Percentiles rank a stretch among this genome's conserved stretches.
Evolutionary conservation across 2,329 filamentous ascomycete species (phyloP).

Genomic region (Fusarium heterosporum): DNA sequence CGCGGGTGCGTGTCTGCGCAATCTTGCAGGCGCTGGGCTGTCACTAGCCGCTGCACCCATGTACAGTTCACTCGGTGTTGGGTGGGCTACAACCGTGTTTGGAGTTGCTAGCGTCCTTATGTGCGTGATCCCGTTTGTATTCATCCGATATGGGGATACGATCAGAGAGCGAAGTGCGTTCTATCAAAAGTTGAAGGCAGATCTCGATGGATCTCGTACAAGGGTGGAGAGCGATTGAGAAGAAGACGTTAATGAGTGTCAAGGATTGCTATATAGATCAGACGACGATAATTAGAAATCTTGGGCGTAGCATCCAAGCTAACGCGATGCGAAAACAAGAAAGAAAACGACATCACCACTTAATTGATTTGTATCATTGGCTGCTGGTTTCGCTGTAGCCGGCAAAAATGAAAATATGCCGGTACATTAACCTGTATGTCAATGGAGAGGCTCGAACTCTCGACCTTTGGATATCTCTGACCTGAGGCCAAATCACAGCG

Average conservation of each 20-base stretch:
- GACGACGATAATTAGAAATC: too few relatives aligned
- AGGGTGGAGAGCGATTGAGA: slow-evolving; percentile 5
- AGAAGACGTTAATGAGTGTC: too few relatives aligned
- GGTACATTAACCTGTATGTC: neutral
- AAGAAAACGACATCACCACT: too few relatives aligned
- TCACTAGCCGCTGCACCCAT: slow-evolving; percentile 19
- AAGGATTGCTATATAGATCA: too few relatives aligned
- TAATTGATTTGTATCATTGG: too few relatives aligned
- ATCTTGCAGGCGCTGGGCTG: slow-evolving; percentile 9
- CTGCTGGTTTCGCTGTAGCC: neutral
- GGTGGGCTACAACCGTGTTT: slow-evolving; percentile 13
- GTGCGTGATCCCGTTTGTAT: slow-evolving; percentile 21
- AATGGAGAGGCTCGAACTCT: neutral
- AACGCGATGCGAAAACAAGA: too few relatives aligned
- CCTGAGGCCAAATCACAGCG: neutral
- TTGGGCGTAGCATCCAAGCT: too few relatives aligned
- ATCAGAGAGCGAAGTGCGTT: slow-evolving; percentile 15
- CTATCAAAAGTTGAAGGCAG: slow-evolving; percentile 17
- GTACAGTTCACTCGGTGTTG: slow-evolving; percentile 13
- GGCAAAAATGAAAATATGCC: neutral
- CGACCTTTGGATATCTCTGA: neutral
- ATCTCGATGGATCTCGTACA: neutral
- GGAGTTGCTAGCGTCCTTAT: slow-evolving; percentile 5
- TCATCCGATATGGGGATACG: slow-evolving; percentile 9
- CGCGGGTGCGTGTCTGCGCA: slow-evolving; percentile 1